These are phyloP conservation scores for Micractinium conductrix DNA, from an alignment of 139 green algal species.

Conservation along the genomic window DNA sequence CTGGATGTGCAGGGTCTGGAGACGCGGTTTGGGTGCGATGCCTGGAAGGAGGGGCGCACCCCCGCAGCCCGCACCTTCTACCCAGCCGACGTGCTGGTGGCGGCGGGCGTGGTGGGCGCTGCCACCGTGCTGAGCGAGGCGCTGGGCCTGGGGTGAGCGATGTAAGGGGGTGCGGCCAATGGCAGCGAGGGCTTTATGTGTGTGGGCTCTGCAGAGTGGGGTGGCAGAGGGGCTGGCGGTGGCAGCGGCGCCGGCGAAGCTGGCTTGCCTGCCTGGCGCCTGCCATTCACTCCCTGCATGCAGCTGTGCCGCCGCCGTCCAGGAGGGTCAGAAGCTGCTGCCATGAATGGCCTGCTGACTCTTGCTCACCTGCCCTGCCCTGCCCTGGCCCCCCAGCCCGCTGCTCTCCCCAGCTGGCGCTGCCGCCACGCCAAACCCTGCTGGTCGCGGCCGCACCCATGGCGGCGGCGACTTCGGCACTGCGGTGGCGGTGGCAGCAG, in stretches of 20 bases:
- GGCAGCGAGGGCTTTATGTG: too few species aligned
- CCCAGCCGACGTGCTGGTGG: constrained; percentile 12
- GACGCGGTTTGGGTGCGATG: constrained; percentile 16
- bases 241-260: too few species aligned
- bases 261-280: not conserved
- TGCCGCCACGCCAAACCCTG: constrained; percentile 5
- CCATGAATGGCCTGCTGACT: too few species aligned
- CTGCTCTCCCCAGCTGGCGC: not conserved
- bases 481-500: constrained; percentile 4
- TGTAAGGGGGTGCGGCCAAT: not conserved
- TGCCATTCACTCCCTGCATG: too few species aligned
- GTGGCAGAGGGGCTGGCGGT: too few species aligned
- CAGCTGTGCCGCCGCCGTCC: too few species aligned
- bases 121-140: constrained; percentile 10
- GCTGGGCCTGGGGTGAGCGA: constrained; percentile 37
- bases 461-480: constrained; percentile 40
- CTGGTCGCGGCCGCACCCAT: constrained; percentile 16
- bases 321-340: too few species aligned
- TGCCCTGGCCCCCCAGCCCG: constrained; percentile 9
- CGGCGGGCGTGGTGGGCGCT: not conserved
- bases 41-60: constrained; percentile 10
- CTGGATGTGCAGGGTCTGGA: constrained; percentile 23
- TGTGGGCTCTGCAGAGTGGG: too few species aligned
- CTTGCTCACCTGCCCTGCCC: not conserved
- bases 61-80: not conserved